Evolutionary conservation across 352 stramenopile species (phyloP), one percentile per base, ranked within the genome.

Genomic region (Globisporangium sylvaticum): DNA sequence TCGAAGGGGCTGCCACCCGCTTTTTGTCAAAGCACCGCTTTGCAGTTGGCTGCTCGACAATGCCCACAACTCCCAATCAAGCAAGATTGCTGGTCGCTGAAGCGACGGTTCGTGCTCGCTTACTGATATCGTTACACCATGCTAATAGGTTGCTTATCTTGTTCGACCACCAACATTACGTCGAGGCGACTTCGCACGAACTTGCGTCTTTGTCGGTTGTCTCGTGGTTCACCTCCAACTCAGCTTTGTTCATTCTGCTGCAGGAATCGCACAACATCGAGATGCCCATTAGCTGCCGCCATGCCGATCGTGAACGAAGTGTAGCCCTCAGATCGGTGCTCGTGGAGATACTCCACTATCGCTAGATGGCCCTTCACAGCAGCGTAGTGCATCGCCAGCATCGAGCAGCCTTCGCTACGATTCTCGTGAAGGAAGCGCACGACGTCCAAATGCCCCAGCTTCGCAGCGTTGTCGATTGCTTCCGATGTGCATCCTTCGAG

Each of bases 301-400:
- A 44, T 24, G 8, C 44, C 54, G 27, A 60, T 44, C 29, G 54
- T 60, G n/a, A 60, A 60, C 4, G 54, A 60, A 14, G 54, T 44
- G 20, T 20, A 60, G 15, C 54, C 54, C 54, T 60, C 54, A 9
- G 54, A 44, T 15, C 54, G 54, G 8, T 42, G 32, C 54, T 44
- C 29, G 8, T 44, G 54, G 1, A 59, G 54, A 44, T 44, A 59
- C 29, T 27, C 15, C 6, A 59, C 18, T 22, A 44, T 44, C 54
- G 22, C 54, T 7, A 59, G 54, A 15, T 29, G 54, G 8, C 54
- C 54, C 8, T 15, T 25, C 9, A 34, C 54, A 34, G 54, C 54
- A 15, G 54, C 54, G 54, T 59, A 59, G 54, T 59, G 54, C 54
- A 59, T 59, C 54, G 54, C 54, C 9, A 59, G 29, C 29, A 42